Conservation (phyloP, 2,329 filamentous ascomycete genomes). For the Hirsutella minnesotensis region DNA sequence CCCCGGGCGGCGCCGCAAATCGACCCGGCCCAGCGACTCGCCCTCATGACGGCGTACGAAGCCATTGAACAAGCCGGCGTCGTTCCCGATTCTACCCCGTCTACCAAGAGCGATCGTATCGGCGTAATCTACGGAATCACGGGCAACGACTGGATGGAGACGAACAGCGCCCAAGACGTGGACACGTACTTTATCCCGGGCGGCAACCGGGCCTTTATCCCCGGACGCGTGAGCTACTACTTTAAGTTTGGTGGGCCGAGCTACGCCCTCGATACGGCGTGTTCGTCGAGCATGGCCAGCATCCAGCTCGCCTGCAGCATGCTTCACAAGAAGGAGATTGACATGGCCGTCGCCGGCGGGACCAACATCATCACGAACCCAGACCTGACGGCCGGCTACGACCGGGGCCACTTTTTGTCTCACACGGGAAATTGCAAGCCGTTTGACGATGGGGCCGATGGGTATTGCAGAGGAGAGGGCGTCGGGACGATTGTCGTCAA, state of each 20-base stretch:
- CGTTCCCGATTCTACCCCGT: constrained; percentile 50
- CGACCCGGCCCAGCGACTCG: constrained; percentile 54
- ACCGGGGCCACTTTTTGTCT: constrained; percentile 66
- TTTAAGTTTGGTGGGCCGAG: constrained; percentile 67
- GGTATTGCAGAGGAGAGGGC: constrained; percentile 70
- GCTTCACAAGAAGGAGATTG: constrained; percentile 59
- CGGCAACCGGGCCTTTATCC: constrained; percentile 22
- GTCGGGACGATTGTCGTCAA: constrained; percentile 68
- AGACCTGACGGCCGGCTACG: constrained; percentile 65
- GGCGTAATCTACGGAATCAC: constrained; percentile 68
- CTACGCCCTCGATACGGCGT: constrained; percentile 63
- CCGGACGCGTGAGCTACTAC: constrained; percentile 46
- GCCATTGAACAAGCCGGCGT: constrained; percentile 56
- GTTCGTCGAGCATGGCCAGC: constrained; percentile 61
- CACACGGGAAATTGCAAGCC: constrained; percentile 46
- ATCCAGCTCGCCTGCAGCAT: constrained; percentile 61
- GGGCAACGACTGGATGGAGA: constrained; percentile 66
- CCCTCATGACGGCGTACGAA: constrained; percentile 55
- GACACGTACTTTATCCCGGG: constrained; percentile 42
- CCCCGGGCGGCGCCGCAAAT: constrained; percentile 49
- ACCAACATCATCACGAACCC: constrained; percentile 53
- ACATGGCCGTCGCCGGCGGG: constrained; percentile 71
- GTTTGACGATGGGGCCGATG: constrained; percentile 69
- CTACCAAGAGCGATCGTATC: constrained; percentile 47
- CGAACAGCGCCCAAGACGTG: constrained; percentile 60